phyloP scores from a whole-genome alignment of 345 rosid genomes.

The Reutealis trisperma region DNA sequence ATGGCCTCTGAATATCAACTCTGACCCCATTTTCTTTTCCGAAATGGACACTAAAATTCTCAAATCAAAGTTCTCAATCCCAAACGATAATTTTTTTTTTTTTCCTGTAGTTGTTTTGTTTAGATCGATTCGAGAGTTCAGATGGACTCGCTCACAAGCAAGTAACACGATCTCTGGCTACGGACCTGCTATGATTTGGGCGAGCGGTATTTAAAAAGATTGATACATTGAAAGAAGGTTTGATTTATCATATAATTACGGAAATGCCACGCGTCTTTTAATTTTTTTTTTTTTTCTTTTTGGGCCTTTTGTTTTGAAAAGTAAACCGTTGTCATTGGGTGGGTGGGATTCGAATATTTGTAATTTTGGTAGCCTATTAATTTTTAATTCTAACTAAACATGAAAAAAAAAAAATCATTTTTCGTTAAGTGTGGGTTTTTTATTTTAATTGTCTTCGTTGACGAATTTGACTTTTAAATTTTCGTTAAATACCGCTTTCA shows the following conservation, averaged over 20 bases:
- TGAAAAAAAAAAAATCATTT: too few species aligned
- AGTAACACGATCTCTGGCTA: neutral
- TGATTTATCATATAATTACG: constrained; percentile 18
- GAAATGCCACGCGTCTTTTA: constrained; percentile 10
- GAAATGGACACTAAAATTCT: too few species aligned
- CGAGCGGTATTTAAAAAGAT: constrained; percentile 8
- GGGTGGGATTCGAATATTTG: neutral
- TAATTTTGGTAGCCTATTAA: neutral
- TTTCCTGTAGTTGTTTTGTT: neutral
- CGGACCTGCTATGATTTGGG: neutral
- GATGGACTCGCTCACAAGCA: constrained; percentile 6
- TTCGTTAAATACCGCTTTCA: neutral
- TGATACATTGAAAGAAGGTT: constrained; percentile 14
- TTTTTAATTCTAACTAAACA: neutral
- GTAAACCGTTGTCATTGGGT: constrained; percentile 24
- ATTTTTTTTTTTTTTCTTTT: neutral
- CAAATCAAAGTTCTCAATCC: neutral
- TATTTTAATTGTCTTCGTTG: neutral
- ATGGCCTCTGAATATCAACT: constrained; percentile 79
- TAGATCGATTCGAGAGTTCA: neutral
- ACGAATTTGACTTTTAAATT: constrained; percentile 10
- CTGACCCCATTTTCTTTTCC: constrained; percentile 56
- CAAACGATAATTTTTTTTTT: neutral
- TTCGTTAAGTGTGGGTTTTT: neutral
- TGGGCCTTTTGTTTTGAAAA: neutral